Evolutionary conservation across 129 eudicot genomes (phyloP).

Genomic region (Chrysanthemum makinoi): DNA sequence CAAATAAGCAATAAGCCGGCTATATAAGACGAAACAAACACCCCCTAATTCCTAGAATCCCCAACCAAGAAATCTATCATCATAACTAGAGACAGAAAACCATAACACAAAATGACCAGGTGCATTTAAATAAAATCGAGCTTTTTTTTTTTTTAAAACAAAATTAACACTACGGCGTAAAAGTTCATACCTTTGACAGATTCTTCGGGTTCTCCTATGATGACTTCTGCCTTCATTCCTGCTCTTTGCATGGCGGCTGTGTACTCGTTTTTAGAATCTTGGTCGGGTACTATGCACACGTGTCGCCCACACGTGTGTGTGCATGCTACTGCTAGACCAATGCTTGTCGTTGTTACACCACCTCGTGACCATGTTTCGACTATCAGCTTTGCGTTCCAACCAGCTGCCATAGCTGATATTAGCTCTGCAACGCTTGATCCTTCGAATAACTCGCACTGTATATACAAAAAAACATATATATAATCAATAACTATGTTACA

Average conservation of each 20-base stretch:
- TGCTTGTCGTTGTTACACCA: conserved; percentile 50
- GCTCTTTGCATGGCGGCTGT: conserved; percentile 37
- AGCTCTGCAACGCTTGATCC: conserved; percentile 88
- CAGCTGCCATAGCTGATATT: conserved; percentile 94
- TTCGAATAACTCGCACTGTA: conserved; percentile 48
- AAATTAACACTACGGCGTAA: no score
- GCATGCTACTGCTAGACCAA: conserved; percentile 63
- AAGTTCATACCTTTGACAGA: conserved; percentile 24
- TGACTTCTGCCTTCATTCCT: conserved; percentile 45
- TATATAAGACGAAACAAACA: no score
- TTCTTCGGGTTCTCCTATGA: conserved; percentile 60
- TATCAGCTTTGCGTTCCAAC: conserved; percentile 73
- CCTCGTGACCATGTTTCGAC: conserved; percentile 76
- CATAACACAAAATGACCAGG: no score
- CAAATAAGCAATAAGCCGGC: no score
- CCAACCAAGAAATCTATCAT: no score
- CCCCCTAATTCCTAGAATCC: no score
- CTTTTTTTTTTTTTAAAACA: no score
- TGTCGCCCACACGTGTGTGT: conserved; percentile 72
- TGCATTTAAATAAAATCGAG: no score
- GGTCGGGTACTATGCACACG: conserved; percentile 70
- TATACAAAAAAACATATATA: neutral
- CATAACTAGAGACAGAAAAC: no score
- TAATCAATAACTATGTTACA: neutral
- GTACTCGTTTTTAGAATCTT: conserved; percentile 51